Percentiles rank a stretch among this genome's conserved stretches.
Evolutionary conservation across 208 protist genomes (phyloP).

Genomic region (Crithidia thermophila): DNA sequence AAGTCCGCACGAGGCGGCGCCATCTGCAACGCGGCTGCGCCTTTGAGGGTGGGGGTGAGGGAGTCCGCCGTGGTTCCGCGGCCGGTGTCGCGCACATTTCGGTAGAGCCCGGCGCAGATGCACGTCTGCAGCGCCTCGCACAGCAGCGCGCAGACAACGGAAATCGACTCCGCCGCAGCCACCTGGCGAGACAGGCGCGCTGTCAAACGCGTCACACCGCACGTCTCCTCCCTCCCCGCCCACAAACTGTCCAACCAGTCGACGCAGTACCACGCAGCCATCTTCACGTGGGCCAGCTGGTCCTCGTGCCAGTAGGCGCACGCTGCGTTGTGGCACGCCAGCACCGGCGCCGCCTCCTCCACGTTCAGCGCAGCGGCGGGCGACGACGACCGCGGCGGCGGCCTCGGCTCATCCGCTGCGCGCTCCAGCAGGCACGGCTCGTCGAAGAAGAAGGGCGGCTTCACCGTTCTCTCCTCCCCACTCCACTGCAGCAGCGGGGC

Average conservation of each 20-base stretch:
- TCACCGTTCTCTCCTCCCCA: conserved; percentile 14
- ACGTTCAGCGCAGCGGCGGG: neutral
- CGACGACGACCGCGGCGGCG: neutral
- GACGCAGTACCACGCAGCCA: conserved; percentile 12
- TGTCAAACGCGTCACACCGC: conserved; percentile 26
- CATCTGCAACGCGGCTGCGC: neutral
- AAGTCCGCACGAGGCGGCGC: conserved; percentile 9
- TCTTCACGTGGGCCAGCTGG: conserved; percentile 54
- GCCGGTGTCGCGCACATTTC: neutral
- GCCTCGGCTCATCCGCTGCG: neutral
- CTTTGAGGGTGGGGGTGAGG: neutral
- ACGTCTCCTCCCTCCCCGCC: conserved; percentile 25
- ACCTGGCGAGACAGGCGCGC: conserved; percentile 11
- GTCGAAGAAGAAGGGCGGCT: conserved; percentile 48
- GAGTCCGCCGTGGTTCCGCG: neutral
- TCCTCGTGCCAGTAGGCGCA: conserved; percentile 78
- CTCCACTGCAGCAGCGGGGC: conserved; percentile 56
- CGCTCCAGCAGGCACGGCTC: conserved; percentile 72
- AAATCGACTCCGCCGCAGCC: conserved; percentile 16
- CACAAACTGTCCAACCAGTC: neutral
- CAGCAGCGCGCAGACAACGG: conserved; percentile 27
- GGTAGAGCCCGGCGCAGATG: conserved; percentile 20
- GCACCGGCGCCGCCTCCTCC: neutral
- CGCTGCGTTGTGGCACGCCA: conserved; percentile 39
- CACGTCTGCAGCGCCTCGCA: conserved; percentile 28